Percentiles rank a stretch among this genome's conserved stretches.
These are phyloP conservation scores for Pestalotiopsis sp. DNA, from an alignment of 2,329 filamentous ascomycete species.

Conservation along the genomic window DNA sequence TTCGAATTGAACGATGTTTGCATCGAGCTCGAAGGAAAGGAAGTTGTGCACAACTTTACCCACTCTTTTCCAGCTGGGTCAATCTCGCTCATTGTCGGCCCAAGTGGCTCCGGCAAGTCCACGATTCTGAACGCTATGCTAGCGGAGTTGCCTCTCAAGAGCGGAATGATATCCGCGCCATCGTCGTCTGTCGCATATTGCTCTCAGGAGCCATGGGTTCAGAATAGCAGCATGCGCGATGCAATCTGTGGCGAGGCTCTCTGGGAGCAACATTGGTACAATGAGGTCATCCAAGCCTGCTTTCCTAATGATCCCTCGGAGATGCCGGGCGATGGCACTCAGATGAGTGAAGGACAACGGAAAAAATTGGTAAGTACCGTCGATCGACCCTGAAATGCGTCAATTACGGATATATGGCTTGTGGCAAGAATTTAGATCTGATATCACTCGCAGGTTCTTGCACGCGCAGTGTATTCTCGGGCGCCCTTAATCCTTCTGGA, in stretches of 20 bases:
- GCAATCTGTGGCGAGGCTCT: constrained; percentile 16
- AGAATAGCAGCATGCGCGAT: constrained; percentile 14
- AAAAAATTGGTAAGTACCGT: constrained; percentile 16
- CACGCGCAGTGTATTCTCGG: constrained; percentile 37
- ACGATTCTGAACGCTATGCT: neutral
- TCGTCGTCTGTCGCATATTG: constrained; percentile 10
- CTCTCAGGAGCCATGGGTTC: constrained; percentile 17
- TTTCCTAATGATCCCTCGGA: constrained; percentile 14
- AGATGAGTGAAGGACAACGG: too few species aligned
- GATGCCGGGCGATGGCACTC: too few species aligned
- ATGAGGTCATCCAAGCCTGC: constrained; percentile 10
- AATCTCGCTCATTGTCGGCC: neutral
- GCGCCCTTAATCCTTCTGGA: constrained; percentile 33
- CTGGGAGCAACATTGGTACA: constrained; percentile 15
- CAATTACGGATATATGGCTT: constrained; percentile 17
- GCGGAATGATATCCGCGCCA: neutral
- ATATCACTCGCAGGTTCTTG: constrained; percentile 30
- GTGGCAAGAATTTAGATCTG: too few species aligned
- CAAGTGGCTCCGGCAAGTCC: neutral
- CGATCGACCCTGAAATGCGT: constrained; percentile 17
- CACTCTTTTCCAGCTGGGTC: neutral
- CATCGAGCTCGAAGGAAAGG: too few species aligned
- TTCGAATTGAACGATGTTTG: too few species aligned
- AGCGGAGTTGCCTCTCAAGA: neutral
- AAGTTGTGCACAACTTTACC: too few species aligned